phyloP scores from a whole-genome alignment of 2,329 filamentous ascomycete genomes.

The Paecilomyces variotii region DNA sequence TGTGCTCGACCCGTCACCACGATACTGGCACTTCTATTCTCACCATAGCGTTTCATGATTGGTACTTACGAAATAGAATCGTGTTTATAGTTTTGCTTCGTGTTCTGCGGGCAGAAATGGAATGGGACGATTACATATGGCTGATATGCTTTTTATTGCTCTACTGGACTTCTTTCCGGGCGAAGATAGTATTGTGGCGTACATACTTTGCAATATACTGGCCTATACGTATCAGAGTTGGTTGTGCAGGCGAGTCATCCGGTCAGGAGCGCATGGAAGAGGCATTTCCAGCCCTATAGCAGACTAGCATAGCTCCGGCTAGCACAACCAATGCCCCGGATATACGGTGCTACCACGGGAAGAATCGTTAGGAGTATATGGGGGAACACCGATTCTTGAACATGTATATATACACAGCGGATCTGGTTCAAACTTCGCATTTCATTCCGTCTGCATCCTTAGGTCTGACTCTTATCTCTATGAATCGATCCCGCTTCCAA shows the following conservation, averaged over 20 bases:
- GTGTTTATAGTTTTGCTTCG: background rate
- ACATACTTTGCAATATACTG: background rate
- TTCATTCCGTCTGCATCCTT: constrained; percentile 1
- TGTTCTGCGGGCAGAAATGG: background rate
- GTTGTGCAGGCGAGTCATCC: background rate
- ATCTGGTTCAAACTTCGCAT: background rate
- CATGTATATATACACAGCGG: background rate
- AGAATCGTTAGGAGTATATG: background rate
- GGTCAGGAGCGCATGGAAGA: background rate
- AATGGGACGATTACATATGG: background rate
- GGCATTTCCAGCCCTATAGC: background rate
- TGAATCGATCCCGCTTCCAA: background rate
- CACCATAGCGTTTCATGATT: background rate
- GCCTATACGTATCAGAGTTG: background rate
- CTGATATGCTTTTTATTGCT: background rate
- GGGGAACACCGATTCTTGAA: background rate
- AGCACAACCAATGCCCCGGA: background rate
- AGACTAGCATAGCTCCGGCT: background rate
- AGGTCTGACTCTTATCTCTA: background rate
- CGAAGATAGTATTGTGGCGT: background rate
- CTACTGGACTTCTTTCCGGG: background rate
- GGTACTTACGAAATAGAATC: background rate
- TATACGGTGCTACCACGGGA: background rate
- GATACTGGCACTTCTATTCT: background rate
- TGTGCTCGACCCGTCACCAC: background rate